Conservation (phyloP, 2,329 filamentous ascomycete genomes). For the Calonectria pseudoturangicola region DNA sequence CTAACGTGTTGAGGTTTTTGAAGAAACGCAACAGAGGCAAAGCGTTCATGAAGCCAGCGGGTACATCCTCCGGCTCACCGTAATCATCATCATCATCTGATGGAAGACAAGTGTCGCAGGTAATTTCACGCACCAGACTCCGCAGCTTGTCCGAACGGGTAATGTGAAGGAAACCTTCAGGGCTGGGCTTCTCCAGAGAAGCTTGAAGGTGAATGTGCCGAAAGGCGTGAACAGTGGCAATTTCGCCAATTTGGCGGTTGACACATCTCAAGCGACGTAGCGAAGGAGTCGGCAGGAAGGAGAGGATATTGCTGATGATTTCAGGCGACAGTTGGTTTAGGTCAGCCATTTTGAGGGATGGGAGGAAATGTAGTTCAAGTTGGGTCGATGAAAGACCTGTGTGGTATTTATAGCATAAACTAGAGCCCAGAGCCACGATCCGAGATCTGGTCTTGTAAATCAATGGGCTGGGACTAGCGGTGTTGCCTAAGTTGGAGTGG, state of each 20-base stretch:
- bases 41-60: constrained; percentile 23
- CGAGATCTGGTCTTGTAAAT: too few species aligned
- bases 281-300: not conserved
- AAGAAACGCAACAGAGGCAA: constrained; percentile 32
- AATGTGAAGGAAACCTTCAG: not conserved
- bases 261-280: not conserved
- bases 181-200: too few species aligned
- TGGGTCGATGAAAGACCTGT: too few species aligned
- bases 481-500: too few species aligned
- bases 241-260: not conserved
- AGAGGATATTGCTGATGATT: not conserved
- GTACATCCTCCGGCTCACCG: not conserved
- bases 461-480: too few species aligned
- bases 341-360: too few species aligned
- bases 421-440: too few species aligned
- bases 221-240: not conserved
- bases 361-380: too few species aligned
- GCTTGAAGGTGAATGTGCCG: not conserved
- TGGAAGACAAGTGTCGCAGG: not conserved
- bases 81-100: too few species aligned
- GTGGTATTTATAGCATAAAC: too few species aligned
- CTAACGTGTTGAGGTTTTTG: constrained; percentile 24
- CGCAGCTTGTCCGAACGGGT: not conserved
- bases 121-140: not conserved
- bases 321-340: not conserved